Percentiles rank a stretch among this genome's conserved stretches.
These are phyloP conservation scores for Centrapalus pauciflorus DNA, from an alignment of 129 eudicot species.

Conservation along the genomic window DNA sequence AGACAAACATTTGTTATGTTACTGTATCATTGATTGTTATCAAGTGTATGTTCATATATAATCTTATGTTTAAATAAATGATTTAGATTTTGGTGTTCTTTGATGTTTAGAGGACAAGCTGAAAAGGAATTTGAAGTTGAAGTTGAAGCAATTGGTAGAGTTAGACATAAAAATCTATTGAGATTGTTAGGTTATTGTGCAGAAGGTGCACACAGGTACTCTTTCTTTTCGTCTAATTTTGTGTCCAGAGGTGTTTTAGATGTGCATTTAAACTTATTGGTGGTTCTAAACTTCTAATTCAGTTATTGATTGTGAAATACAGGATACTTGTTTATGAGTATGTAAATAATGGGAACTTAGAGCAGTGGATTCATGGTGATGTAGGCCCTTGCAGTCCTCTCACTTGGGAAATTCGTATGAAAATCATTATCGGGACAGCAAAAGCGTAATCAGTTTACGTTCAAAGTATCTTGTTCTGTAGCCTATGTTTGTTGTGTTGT, in stretches of 20 bases:
- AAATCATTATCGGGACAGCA: conserved; percentile 54
- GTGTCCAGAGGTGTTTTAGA: background rate
- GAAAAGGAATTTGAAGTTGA: conserved; percentile 72
- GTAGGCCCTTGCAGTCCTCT: conserved; percentile 64
- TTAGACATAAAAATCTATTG: conserved; percentile 53
- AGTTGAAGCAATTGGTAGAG: conserved; percentile 73
- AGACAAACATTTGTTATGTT: too few species aligned
- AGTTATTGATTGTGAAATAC: background rate
- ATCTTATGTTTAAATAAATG: too few species aligned
- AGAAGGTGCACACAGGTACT: conserved; percentile 69
- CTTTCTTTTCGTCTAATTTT: background rate
- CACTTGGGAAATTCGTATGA: conserved; percentile 69
- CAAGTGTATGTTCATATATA: too few species aligned
- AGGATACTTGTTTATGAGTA: conserved; percentile 77
- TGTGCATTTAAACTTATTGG: background rate
- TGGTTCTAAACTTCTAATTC: too few species aligned
- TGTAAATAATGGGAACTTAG: conserved; percentile 68
- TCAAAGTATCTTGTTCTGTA: background rate
- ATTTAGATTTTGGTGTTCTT: background rate
- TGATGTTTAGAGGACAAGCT: conserved; percentile 56
- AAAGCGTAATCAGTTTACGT: conserved; percentile 42
- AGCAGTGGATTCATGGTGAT: conserved; percentile 76
- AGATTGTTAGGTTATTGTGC: conserved; percentile 67
- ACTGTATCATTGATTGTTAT: too few species aligned
- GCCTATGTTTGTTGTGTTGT: background rate